A percentile compares a stretch with the other conserved stretches of the same genome.
These are phyloP conservation scores for Mycena latifolia DNA, from an alignment of 768 basidiomycete genomes.

Conservation along the genomic window DNA sequence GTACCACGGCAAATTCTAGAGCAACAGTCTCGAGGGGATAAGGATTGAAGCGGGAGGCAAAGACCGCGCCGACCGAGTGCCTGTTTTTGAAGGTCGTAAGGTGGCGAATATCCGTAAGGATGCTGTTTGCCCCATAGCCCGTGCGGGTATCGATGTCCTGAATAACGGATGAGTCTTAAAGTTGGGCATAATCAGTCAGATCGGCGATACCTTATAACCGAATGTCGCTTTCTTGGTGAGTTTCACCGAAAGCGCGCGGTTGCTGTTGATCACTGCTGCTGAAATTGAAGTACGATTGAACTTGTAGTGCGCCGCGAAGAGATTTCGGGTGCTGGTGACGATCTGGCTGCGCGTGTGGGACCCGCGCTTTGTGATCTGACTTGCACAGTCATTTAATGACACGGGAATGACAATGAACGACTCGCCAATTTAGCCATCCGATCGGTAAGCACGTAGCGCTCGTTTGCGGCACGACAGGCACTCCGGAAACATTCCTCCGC, in stretches of 20 bases:
- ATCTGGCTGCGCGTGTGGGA: not conserved
- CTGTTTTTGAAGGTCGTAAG: constrained; percentile 1
- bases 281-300: not conserved
- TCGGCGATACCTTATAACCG: too few relatives aligned
- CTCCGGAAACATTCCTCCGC: too few relatives aligned
- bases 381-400: too few relatives aligned
- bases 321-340: not conserved
- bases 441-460: too few relatives aligned
- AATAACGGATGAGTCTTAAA: too few relatives aligned
- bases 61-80: not conserved
- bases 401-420: too few relatives aligned
- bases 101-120: not conserved
- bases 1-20: constrained; percentile 1
- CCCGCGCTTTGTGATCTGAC: constrained; percentile 17
- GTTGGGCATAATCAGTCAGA: too few relatives aligned
- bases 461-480: too few relatives aligned
- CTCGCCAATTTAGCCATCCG: too few relatives aligned
- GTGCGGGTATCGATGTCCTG: not conserved
- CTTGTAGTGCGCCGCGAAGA: constrained; percentile 8
- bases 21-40: not conserved
- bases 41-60: constrained; percentile 1
- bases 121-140: not conserved
- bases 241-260: not conserved
- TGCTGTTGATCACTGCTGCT: not conserved
- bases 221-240: not conserved